phyloP scores from a whole-genome alignment of 140 eudicot species.

The Anethum foeniculum region DNA sequence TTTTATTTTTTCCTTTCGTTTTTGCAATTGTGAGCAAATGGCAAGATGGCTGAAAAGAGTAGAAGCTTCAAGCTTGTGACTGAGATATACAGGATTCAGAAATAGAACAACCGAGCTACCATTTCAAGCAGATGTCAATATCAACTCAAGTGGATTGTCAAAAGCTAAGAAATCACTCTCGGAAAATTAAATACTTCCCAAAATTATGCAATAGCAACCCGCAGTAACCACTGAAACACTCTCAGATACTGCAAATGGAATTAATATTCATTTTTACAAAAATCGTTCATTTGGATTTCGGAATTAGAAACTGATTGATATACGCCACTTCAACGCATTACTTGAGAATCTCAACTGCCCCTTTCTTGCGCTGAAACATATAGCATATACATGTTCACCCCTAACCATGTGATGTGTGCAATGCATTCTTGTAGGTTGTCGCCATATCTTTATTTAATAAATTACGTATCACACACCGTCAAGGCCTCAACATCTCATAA shows the following conservation, averaged over 20 bases:
- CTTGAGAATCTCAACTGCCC: neutral
- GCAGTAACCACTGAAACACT: neutral
- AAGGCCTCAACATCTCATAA: neutral
- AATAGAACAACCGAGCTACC: neutral
- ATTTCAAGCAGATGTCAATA: neutral
- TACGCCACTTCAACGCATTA: neutral
- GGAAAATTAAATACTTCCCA: neutral
- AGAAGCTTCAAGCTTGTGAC: neutral
- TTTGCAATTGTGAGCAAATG: neutral
- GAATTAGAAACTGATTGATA: neutral
- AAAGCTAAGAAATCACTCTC: neutral
- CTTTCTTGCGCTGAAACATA: too few relatives aligned
- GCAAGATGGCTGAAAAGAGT: neutral
- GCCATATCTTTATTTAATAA: too few relatives aligned
- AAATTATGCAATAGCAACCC: neutral
- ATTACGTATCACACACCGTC: neutral
- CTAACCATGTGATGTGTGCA: too few relatives aligned
- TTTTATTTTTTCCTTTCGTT: neutral
- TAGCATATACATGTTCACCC: too few relatives aligned
- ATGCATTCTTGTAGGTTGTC: too few relatives aligned
- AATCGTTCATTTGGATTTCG: neutral
- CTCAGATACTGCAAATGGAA: neutral
- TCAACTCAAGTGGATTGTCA: neutral
- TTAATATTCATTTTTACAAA: neutral
- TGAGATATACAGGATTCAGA: neutral